Percentiles rank a stretch among this genome's conserved stretches.
phyloP scores from a whole-genome alignment of 2,329 filamentous ascomycete species.

The Penicillium occitanis region DNA sequence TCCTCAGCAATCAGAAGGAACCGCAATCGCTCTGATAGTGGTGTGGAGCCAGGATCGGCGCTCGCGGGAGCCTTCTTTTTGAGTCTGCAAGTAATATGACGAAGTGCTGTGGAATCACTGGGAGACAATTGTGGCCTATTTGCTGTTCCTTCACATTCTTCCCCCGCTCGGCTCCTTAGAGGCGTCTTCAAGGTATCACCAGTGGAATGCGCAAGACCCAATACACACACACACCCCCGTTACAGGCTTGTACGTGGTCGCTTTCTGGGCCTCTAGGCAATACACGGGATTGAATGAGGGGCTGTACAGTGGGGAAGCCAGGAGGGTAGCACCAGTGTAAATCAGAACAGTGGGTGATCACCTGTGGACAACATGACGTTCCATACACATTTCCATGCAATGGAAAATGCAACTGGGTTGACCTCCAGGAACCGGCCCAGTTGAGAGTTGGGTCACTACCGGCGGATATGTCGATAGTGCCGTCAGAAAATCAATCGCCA shows the following conservation, averaged over 20 bases:
- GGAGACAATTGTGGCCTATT: conserved; percentile 4
- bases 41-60: conserved; percentile 16
- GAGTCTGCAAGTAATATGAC: conserved; percentile 17
- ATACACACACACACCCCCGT: neutral
- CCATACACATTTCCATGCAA: neutral
- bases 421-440: neutral
- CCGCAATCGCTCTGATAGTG: conserved; percentile 4
- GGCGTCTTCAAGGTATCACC: conserved; percentile 1
- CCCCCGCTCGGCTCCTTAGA: conserved; percentile 5
- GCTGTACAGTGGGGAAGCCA: conserved; percentile 14
- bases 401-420: neutral
- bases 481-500: neutral
- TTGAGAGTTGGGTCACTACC: neutral
- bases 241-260: neutral
- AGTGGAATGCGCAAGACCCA: neutral
- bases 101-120: neutral
- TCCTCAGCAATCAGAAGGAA: conserved; percentile 5
- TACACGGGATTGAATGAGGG: conserved; percentile 9
- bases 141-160: conserved; percentile 7
- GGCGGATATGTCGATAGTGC: neutral
- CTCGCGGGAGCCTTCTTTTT: conserved; percentile 18
- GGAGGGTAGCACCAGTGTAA: neutral
- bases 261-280: neutral
- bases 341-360: neutral
- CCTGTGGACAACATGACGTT: neutral